Conservation (phyloP, 2,329 filamentous ascomycete species). For the Sporothrix inflata region DNA sequence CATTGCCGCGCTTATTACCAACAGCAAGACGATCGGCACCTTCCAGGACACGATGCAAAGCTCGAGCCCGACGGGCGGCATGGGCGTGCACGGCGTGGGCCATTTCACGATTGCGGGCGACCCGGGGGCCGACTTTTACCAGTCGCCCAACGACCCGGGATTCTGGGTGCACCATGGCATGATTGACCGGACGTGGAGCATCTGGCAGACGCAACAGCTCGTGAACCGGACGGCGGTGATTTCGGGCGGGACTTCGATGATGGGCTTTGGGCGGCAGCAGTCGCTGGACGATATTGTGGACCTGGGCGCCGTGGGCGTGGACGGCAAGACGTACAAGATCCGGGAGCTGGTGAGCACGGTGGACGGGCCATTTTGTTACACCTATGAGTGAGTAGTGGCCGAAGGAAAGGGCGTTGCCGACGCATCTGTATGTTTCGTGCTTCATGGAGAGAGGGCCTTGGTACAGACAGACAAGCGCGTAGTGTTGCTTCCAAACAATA, state of each 20-base stretch:
- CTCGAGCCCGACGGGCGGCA: slow-evolving; percentile 34
- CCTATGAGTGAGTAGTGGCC: slow-evolving; percentile 35
- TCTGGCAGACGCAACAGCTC: slow-evolving; percentile 42
- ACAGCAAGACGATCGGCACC: slow-evolving; percentile 42
- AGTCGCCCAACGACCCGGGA: slow-evolving; percentile 38
- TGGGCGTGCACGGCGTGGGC: slow-evolving; percentile 42
- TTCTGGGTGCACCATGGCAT: slow-evolving; percentile 41
- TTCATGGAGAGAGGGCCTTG: too few species aligned
- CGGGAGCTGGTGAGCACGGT: slow-evolving; percentile 38
- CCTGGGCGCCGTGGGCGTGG: slow-evolving; percentile 32
- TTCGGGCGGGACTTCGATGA: slow-evolving; percentile 39
- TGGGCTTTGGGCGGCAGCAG: slow-evolving; percentile 36
- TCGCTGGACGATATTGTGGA: slow-evolving; percentile 38
- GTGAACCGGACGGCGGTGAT: slow-evolving; percentile 37
- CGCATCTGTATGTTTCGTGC: too few species aligned
- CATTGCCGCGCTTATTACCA: slow-evolving; percentile 45
- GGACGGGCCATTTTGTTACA: slow-evolving; percentile 40
- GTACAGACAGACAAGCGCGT: too few species aligned
- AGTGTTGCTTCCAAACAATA: too few species aligned
- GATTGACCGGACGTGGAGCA: slow-evolving; percentile 40
- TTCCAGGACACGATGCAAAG: slow-evolving; percentile 54
- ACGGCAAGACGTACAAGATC: slow-evolving; percentile 35
- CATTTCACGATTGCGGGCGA: slow-evolving; percentile 46
- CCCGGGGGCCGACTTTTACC: slow-evolving; percentile 43
- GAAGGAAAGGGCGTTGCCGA: not conserved